These are phyloP conservation scores for Xylariales sp. DNA, from an alignment of 2,329 filamentous ascomycete species.

Conservation along the genomic window DNA sequence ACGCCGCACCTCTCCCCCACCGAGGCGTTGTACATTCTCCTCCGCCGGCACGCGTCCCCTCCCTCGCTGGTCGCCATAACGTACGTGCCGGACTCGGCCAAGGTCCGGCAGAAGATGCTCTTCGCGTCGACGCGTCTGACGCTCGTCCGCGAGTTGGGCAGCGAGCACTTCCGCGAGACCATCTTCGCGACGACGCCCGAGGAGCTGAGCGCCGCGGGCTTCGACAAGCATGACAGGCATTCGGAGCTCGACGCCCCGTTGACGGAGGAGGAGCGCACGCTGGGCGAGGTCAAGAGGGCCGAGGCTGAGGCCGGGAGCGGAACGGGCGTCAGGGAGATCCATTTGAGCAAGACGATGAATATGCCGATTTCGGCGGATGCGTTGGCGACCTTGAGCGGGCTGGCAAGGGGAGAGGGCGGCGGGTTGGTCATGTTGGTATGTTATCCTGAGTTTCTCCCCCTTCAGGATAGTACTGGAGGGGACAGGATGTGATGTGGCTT, in stretches of 20 bases:
- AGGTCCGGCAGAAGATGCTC: slow-evolving; percentile 81
- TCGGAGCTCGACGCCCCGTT: slow-evolving; percentile 61
- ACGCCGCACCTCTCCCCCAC: slow-evolving; percentile 60
- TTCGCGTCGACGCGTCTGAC: slow-evolving; percentile 75
- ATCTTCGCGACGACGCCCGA: slow-evolving; percentile 66
- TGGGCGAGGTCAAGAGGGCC: slow-evolving; percentile 68
- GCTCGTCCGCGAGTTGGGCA: slow-evolving; percentile 69
- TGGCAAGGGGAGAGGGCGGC: slow-evolving; percentile 47
- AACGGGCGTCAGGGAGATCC: slow-evolving; percentile 55
- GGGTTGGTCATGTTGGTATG: slow-evolving; percentile 63
- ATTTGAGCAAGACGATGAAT: slow-evolving; percentile 51
- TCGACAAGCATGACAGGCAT: slow-evolving; percentile 69
- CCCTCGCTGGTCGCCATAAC: slow-evolving; percentile 66
- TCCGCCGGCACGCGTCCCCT: slow-evolving; percentile 58
- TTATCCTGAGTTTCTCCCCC: slow-evolving; percentile 12
- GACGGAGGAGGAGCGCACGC: slow-evolving; percentile 70
- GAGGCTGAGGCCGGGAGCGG: slow-evolving; percentile 71
- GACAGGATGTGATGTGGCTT: no score
- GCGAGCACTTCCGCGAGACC: slow-evolving; percentile 72
- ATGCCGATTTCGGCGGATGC: slow-evolving; percentile 61
- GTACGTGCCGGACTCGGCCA: slow-evolving; percentile 74
- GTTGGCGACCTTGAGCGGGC: slow-evolving; percentile 54
- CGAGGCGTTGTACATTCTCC: slow-evolving; percentile 68
- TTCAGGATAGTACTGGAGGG: no score
- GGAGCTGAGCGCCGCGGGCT: slow-evolving; percentile 66